Conservation (phyloP, 2,329 filamentous ascomycete species). For the Penicillium sp. region DNA sequence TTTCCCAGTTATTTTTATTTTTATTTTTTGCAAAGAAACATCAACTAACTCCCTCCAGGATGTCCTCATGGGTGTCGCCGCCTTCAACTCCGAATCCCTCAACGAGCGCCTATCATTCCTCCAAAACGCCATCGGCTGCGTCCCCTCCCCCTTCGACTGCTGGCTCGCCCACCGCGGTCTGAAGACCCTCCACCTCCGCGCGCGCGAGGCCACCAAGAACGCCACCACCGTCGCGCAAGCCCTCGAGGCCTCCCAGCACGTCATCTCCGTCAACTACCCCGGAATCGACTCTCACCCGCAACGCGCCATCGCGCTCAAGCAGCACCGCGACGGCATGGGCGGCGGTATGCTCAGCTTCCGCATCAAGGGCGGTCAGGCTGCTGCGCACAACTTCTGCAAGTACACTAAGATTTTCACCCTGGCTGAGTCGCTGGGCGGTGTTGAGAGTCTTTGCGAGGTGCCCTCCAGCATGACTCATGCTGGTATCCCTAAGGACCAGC, state of each 20-base stretch:
- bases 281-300: conserved; percentile 87
- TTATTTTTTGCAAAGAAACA: no score
- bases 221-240: conserved; percentile 75
- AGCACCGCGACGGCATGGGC: conserved; percentile 92
- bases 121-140: conserved; percentile 95
- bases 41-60: conserved; percentile 57
- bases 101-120: conserved; percentile 81
- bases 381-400: conserved; percentile 92
- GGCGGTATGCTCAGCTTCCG: conserved; percentile 98
- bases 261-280: conserved; percentile 93
- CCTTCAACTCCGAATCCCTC: conserved; percentile 85
- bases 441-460: conserved; percentile 90
- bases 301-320: conserved; percentile 79
- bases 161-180: conserved; percentile 97
- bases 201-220: conserved; percentile 81
- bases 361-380: conserved; percentile 80
- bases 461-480: conserved; percentile 97
- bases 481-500: conserved; percentile 86
- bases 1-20: background rate
- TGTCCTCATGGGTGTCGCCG: conserved; percentile 95
- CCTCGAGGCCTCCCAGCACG: conserved; percentile 78
- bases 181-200: conserved; percentile 94
- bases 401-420: conserved; percentile 87
- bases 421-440: conserved; percentile 87
- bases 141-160: conserved; percentile 93